Base-by-base conservation (phyloP, 169 alveolate species). In the Eimeria acervulina region DNA sequence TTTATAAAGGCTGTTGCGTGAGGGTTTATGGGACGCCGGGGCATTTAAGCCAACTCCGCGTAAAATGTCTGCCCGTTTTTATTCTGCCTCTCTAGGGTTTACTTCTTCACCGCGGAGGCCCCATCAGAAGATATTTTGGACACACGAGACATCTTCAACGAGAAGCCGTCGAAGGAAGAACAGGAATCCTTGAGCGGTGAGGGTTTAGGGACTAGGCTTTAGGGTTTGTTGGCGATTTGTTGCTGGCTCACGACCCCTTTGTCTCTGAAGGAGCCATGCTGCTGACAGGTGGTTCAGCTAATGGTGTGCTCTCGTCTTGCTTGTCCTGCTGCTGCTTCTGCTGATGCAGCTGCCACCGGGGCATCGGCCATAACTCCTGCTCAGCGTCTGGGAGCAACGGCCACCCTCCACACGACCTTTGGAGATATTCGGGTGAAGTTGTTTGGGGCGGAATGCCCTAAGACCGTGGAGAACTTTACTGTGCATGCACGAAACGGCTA, bases 341-440 rank as follows among this genome's bases (percentile, higher is more conserved):
- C 85, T 74, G 87, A 74, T n/a, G 89, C 95, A 47, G 83, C 83
- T 28, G 95, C 95, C 31, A 40, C 90, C 2, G 90, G 90, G 40
- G 70, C 76, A 17, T 51, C 93, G 7, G 80, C 95, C 1, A 44
- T 66, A n/a, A 26, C 93, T 8, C 78, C 95, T 21, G 81, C 95
- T 21, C 87, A 44, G 63, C 96, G 97, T 83, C 95, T 98, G 23
- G 99, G 99, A 38, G 97, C 97, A 51, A 96, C 97, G 95, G 99
- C 99, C 13, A 97, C 98, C 36, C 98, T 99, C 51, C 99, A 98
- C 97, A 99, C 99, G 51, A 98, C 99, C n/a, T 96, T 98, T 96
- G 99, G 99, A 2, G 99, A 99, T 96, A 99, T 99, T 17, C 98
- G 98, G 96, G 97, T 99, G 44, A 98, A 98, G 87, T 98, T 99